Base-by-base conservation (phyloP, 352 stramenopile species). In the Globisporangium cystogenes region DNA sequence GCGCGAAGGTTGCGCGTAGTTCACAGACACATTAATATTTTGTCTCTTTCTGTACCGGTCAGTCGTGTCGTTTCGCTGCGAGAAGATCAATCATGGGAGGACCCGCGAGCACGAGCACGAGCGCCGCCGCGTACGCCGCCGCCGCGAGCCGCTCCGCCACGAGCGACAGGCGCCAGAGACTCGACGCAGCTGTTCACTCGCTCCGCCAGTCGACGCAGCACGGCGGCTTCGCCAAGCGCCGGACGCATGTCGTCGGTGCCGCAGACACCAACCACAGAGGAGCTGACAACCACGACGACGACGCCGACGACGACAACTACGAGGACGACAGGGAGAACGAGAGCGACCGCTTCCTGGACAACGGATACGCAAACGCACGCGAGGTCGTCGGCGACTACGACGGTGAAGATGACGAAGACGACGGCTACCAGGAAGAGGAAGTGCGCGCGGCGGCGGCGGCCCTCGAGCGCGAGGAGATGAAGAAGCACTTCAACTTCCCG, bases 401-500 rank as follows among this genome's bases (percentile, higher is more conserved):
- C 52, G 65, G 76, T 1, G 60, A 73, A 12, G 60, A 67, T 27
- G 59, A 64, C 3, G 59, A 66, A 23, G 53, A 73, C 23, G 49
- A 70, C 5, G 54, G 69, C 20, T 44, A 71, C 26, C 56, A 76
- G 35, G 62, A 72, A 8, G 57, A 61, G n/a, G 55, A 68, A 18
- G 63, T 71, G 5, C 68, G 77, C 20, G 57, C 64, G 0, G 54
- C 59, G 2, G 65, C 67, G 1, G 29, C 62, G 6, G 52, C 67
- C 23, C 50, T 74, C 26, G 65, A 82, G 31, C 59, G 53, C n/a
- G 64, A 66, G 12, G 74, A 85, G 50, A 77, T 84, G 65, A 51
- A 59, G 12, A 54, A 58, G 26, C 54, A 52, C 16, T 82, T 89
- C 51, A 76, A 56, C 12, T 84, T 89, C 62, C 65, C 61, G n/a